Percentiles rank a stretch among this genome's conserved stretches.
Conservation (phyloP, 352 stramenopile genomes). For the Phytophthora megakarya region DNA sequence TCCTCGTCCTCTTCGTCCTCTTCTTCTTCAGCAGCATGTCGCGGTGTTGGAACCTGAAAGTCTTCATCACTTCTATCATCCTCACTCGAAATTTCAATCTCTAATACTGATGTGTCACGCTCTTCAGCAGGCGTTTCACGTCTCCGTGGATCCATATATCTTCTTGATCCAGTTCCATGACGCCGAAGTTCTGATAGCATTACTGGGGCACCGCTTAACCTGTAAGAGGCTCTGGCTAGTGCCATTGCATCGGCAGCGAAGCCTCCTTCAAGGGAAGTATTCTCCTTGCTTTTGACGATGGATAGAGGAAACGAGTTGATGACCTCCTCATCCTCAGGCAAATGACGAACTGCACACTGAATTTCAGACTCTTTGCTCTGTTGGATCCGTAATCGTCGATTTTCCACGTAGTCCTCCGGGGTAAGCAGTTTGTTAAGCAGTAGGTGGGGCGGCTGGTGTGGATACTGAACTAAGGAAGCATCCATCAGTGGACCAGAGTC, state of each 20-base stretch:
- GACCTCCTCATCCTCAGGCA: slow-evolving; percentile 47
- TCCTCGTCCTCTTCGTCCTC: slow-evolving; percentile 67
- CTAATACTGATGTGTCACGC: slow-evolving; percentile 81
- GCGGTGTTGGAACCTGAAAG: slow-evolving; percentile 64
- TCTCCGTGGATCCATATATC: slow-evolving; percentile 27
- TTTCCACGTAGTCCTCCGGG: slow-evolving; percentile 57
- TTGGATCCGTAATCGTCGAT: slow-evolving; percentile 62
- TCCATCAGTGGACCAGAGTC: slow-evolving; percentile 75
- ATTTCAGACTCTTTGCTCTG: slow-evolving; percentile 74
- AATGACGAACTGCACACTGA: slow-evolving; percentile 60
- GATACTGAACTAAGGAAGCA: slow-evolving; percentile 75
- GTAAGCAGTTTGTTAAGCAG: slow-evolving; percentile 44
- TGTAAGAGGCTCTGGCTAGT: slow-evolving; percentile 56
- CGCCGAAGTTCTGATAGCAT: slow-evolving; percentile 69
- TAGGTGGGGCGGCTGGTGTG: slow-evolving; percentile 74
- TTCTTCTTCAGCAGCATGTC: slow-evolving; percentile 56
- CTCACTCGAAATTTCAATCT: slow-evolving; percentile 87
- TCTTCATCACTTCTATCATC: slow-evolving; percentile 88
- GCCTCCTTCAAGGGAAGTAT: slow-evolving; percentile 1
- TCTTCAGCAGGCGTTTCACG: slow-evolving; percentile 64
- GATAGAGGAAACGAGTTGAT: slow-evolving; percentile 57
- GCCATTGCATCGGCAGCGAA: slow-evolving; percentile 28
- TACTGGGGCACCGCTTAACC: slow-evolving; percentile 75
- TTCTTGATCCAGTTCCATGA: slow-evolving; percentile 30
- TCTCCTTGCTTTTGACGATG: slow-evolving; percentile 35